Base-by-base conservation (phyloP, 2,329 filamentous ascomycete genomes). In the Thelonectria blattea region DNA sequence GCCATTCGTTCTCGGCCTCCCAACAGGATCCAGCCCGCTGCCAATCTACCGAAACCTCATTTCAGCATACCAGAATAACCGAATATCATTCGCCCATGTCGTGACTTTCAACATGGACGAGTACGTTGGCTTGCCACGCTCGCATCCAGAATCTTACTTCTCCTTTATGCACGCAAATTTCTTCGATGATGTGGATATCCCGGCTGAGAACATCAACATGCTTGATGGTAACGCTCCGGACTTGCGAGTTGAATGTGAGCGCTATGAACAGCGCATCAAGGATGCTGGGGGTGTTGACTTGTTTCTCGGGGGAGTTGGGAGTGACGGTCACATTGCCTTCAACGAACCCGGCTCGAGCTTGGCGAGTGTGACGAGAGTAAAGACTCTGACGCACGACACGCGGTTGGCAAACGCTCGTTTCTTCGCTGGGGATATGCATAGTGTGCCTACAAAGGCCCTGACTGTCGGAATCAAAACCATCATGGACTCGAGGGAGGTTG, bases 151-250 rank as follows among this genome's bases (percentile, higher is more conserved):
- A 73, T 90, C 86, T 72, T 93, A 93, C 76, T 90, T 92, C 79
- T 88, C 86, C 70, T 93, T 92, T 80, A 93, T 93, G 90, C 92
- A 91, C 82, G 88, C 87, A 76, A 83, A 92, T 76, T 91, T 93
- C 78, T 93, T 93, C 79, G 88, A 87, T 45, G 89, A 82, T 64
- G 85, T 92, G 67, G 87, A 93, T 72, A 86, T 93, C 62, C 81
- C 84, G 56, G 89, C 90, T 1, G 80, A 82, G 63, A 91, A 81
- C 62, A 86, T 92, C 65, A 86, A 93, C 72, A 90, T 93, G 69
- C 82, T 92, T 17, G 84, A 92, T 71, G 89, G 90, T 66, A 91
- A 91, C 68, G 89, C 89, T 0, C 76, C 83, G 3, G 86, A 92
- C 69, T 82, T 91, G 5, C 85, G 87, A 63, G 84, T 84, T 49